Percentiles rank a stretch among this genome's conserved stretches.
Conservation (phyloP, 305 asterid species). For the Fraxinus xanthoxyloides region DNA sequence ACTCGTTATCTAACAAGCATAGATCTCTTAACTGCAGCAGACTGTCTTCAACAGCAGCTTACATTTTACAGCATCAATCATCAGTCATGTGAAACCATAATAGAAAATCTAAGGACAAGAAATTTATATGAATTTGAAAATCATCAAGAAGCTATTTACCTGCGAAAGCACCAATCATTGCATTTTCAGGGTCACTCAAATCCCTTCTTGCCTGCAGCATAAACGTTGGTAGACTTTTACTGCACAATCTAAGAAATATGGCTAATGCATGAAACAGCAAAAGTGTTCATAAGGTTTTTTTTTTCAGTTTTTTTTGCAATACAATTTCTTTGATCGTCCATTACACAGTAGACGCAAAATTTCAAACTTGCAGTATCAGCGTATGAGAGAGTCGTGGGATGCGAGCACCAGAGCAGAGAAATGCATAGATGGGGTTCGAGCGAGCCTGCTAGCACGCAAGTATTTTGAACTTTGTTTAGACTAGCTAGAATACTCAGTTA, state of each 20-base stretch:
- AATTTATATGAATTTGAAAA: background rate
- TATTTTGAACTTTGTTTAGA: background rate
- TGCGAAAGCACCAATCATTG: slow-evolving; percentile 69
- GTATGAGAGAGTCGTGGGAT: background rate
- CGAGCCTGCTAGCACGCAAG: background rate
- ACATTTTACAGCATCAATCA: background rate
- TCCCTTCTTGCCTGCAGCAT: slow-evolving; percentile 61
- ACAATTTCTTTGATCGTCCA: background rate
- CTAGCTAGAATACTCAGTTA: background rate
- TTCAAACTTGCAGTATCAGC: background rate
- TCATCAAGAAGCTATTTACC: slow-evolving; percentile 33
- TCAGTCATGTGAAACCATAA: background rate
- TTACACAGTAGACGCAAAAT: background rate
- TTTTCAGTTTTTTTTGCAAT: background rate
- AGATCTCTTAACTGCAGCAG: background rate
- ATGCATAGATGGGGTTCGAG: background rate
- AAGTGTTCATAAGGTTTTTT: background rate
- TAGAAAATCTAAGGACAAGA: background rate
- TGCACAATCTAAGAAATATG: background rate
- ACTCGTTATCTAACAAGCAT: background rate
- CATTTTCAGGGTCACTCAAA: slow-evolving; percentile 61
- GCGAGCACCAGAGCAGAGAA: background rate
- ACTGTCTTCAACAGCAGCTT: background rate
- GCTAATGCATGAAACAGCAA: background rate
- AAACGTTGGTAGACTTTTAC: slow-evolving; percentile 6